These are phyloP conservation scores for Colletotrichum camelliae DNA, from an alignment of 2,329 filamentous ascomycete species.

Conservation along the genomic window DNA sequence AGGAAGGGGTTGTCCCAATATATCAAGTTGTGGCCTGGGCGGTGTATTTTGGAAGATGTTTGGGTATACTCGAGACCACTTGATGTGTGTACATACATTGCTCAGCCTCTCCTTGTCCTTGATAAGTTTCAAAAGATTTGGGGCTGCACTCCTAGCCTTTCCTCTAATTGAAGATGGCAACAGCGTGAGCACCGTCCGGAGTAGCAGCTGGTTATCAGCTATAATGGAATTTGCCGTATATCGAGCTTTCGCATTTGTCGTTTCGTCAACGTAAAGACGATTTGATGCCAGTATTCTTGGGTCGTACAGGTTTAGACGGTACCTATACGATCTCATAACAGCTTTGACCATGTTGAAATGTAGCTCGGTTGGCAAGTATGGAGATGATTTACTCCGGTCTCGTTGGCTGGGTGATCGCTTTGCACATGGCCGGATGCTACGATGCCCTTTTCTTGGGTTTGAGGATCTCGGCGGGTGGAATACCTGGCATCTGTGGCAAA, in stretches of 20 bases:
- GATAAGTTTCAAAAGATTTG: not conserved
- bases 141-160: not conserved
- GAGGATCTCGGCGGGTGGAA: not conserved
- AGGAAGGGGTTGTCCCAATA: too few relatives aligned
- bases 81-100: not conserved
- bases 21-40: not conserved
- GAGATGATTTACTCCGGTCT: not conserved
- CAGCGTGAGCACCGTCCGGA: not conserved
- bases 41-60: not conserved
- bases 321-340: not conserved
- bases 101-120: not conserved
- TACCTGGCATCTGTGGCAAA: not conserved
- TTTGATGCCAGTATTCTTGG: not conserved
- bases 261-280: not conserved
- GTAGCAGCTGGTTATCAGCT: not conserved
- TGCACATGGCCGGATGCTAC: not conserved
- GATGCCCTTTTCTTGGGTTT: not conserved
- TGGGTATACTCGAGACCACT: not conserved
- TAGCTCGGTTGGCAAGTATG: not conserved
- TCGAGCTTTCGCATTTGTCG: not conserved
- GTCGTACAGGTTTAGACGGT: not conserved
- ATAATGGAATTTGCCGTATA: not conserved
- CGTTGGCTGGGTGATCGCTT: not conserved
- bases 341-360: not conserved
- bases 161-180: not conserved